Evolutionary conservation across 257 asterid genomes (phyloP).

Genomic region (Petrea volubilis): DNA sequence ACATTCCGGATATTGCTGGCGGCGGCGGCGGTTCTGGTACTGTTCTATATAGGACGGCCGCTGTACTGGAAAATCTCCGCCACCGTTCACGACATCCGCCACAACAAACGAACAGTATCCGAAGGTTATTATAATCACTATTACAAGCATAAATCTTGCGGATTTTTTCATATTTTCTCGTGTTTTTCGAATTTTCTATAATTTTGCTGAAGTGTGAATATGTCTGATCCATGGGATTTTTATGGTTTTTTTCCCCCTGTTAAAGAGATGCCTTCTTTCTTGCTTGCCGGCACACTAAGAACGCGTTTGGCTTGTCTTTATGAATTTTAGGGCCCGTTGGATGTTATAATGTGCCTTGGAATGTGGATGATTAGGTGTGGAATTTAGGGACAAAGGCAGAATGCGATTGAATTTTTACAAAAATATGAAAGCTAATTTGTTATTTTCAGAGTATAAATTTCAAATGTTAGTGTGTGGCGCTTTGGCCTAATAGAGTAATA

Average conservation of each 20-base stretch:
- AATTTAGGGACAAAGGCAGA: no score
- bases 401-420: no score
- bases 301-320: constrained; percentile 2
- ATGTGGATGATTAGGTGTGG: no score
- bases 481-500: no score
- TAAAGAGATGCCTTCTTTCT: not conserved
- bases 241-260: not conserved
- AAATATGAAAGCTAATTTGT: no score
- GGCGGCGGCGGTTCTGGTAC: constrained; percentile 32
- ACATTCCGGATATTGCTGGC: constrained; percentile 51
- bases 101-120: constrained; percentile 78
- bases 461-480: no score
- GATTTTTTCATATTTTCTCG: not conserved
- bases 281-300: not conserved
- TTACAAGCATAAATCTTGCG: not conserved
- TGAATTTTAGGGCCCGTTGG: not conserved
- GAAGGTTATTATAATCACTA: constrained; percentile 41
- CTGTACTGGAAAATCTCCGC: constrained; percentile 92
- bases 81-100: constrained; percentile 82
- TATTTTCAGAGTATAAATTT: no score
- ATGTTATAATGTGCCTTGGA: not conserved
- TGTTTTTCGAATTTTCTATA: not conserved
- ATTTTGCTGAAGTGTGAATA: constrained; percentile 12
- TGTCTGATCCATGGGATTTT: not conserved
- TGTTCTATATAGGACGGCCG: constrained; percentile 78